phyloP scores from a whole-genome alignment of 148 eudicot genomes.

The Cornus controversa region DNA sequence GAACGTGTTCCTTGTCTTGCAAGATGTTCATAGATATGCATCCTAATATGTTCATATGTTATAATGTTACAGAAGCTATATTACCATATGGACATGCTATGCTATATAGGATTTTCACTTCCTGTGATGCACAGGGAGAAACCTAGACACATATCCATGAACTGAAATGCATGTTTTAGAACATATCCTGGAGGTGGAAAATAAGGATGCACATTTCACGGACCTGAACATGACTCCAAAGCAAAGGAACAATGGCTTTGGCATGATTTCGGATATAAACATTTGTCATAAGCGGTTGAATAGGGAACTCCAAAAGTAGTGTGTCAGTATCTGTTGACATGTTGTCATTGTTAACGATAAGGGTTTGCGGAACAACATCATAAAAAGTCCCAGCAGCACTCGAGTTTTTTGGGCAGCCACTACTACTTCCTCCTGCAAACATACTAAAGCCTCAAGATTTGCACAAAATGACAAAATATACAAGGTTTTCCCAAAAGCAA shows the following conservation, averaged over 20 bases:
- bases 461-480: neutral
- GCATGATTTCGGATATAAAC: slow-evolving; percentile 73
- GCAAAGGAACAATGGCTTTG: slow-evolving; percentile 86
- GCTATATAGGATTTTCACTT: neutral
- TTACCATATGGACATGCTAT: neutral
- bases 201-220: slow-evolving; percentile 17
- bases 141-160: neutral
- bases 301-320: slow-evolving; percentile 81
- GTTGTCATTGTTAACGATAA: slow-evolving; percentile 75
- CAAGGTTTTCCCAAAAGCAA: neutral
- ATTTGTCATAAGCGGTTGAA: slow-evolving; percentile 96
- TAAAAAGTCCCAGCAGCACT: slow-evolving; percentile 98
- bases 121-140: neutral
- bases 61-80: neutral
- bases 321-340: slow-evolving; percentile 80
- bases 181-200: slow-evolving; percentile 7
- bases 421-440: slow-evolving; percentile 87
- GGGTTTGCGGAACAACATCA: slow-evolving; percentile 91
- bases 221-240: slow-evolving; percentile 98
- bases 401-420: slow-evolving; percentile 78
- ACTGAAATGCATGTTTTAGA: neutral
- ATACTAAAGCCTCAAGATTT: slow-evolving; percentile 15
- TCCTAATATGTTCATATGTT: neutral
- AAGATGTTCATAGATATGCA: neutral
- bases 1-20: neutral